Evolutionary conservation across 768 basidiomycete genomes (phyloP), one percentile per base, ranked within the genome.

Genomic region (Leucocoprinus sp.): DNA sequence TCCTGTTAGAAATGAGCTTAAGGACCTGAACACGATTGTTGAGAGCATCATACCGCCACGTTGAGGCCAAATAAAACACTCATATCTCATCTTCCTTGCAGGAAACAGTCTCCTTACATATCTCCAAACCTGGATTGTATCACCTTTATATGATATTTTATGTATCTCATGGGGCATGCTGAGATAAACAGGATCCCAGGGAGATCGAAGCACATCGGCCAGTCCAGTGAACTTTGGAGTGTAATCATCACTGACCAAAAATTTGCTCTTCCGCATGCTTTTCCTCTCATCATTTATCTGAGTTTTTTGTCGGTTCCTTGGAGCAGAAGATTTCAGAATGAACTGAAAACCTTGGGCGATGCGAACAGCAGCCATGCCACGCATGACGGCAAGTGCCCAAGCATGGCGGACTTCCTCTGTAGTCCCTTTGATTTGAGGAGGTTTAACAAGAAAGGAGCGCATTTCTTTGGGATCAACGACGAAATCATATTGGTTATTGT

Each of bases 91-190:
- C 1, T 82, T 73, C 15, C 72, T 72, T 43, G 73, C 77, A 48
- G 66, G 70, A 42, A 76, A 74, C 72, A 83, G 73, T 52, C 84
- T 74, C 19, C 92, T 75, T 21, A 90, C 84, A 58, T 91, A 92
- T 31, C 90, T 73, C 54, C 83, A 76, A 14, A 97, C 91, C 55
- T 91, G 84, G 49, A 98, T 88, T 12, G 80, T 75, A 55, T 93
- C 86, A n/a, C 88, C 87, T 36, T 84, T 88, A 56, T 93, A 98
- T 33, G 84, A 82, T 50, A 99, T 82, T 19, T 85, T 74, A 62
- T 98, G 95, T 34, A 98, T 91, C 63, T 95, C 90, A 59, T 97
- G 95, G 59, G 84, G 84, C 78, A 93, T 93, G 54, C 90, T 90
- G 43, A 98, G 72, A 65, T 86, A 98, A 5, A 96, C 82, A 1